Evolutionary conservation across 2,329 filamentous ascomycete genomes (phyloP), one percentile per base, ranked within the genome.

Genomic region (Cryoendolithus antarcticus): DNA sequence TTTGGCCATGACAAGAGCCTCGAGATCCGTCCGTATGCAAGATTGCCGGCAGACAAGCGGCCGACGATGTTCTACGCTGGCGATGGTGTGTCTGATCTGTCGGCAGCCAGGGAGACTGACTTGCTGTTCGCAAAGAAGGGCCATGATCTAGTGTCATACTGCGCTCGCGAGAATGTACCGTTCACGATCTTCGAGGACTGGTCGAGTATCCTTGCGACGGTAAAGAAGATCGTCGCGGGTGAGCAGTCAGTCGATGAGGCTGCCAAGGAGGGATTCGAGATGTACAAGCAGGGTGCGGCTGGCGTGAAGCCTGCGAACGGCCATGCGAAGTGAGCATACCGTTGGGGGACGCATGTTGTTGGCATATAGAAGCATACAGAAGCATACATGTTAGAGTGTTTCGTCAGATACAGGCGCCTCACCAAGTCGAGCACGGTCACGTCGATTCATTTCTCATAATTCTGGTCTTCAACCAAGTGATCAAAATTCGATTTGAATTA

Each of bases 1-100:
- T 93, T 93, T 54, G 91, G 91, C n/a, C 91, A 98, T 59, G 89
- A 98, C 71, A 98, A 98, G 74, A 88, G 81, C 19, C 69, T 89
- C 39, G 85, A 91, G 58, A 86, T 98, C 54, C 77, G 84, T 48
- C 86, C 86, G 37, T 96, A 96, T 63, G 80, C 81, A 2, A 70
- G 76, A 19, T 69, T 93, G 32, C 77, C 84, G 0, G 69, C 69
- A 9, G 60, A 68, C 27, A 63, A 82, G 54, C 73, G 86, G 32
- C 91, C 91, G 2, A 79, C 77, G 30, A 75, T 96, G 65, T 86
- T 96, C 61, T 98, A 98, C 55, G 89, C 91, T 27, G 91, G 91
- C 42, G 89, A 96, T 53, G 89, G 89, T 35, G 86, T 95, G 4
- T 93, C 84, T 2, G 89, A 96, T 58, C 69, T 96, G 38, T 93